These are phyloP conservation scores for Talaromyces borbonicus DNA, from an alignment of 495 filamentous ascomycete species.

Conservation along the genomic window DNA sequence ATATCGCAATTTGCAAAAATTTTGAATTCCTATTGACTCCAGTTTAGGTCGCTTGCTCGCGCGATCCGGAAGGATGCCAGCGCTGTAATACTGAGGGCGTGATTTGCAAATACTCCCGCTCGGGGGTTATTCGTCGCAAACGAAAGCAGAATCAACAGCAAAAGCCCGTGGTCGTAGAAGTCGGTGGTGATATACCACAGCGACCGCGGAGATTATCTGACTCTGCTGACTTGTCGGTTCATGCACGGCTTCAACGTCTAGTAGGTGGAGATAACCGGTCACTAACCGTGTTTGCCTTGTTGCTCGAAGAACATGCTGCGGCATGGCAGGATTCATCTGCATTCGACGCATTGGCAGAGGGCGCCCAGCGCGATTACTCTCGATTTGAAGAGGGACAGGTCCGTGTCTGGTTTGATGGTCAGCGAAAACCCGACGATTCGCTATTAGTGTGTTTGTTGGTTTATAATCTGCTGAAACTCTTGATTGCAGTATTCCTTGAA, in stretches of 20 bases:
- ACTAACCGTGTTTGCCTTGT: neutral
- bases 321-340: neutral
- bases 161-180: too few relatives aligned
- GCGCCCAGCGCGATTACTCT: neutral
- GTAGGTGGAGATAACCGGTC: neutral
- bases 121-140: neutral
- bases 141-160: neutral
- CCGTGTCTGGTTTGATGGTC: neutral
- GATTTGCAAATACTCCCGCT: neutral
- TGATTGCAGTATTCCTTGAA: neutral
- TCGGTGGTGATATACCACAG: neutral
- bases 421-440: neutral
- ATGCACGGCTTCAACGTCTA: neutral
- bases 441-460: neutral
- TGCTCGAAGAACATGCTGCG: neutral
- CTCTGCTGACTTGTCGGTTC: neutral
- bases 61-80: neutral
- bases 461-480: neutral
- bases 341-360: neutral
- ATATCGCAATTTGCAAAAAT: too few relatives aligned
- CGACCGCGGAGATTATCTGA: neutral
- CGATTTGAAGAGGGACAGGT: neutral
- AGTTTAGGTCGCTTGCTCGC: neutral
- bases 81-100: neutral
- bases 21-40: neutral